phyloP scores from a whole-genome alignment of 176 grass and related monocot genomes.

The Neostapfia colusana region DNA sequence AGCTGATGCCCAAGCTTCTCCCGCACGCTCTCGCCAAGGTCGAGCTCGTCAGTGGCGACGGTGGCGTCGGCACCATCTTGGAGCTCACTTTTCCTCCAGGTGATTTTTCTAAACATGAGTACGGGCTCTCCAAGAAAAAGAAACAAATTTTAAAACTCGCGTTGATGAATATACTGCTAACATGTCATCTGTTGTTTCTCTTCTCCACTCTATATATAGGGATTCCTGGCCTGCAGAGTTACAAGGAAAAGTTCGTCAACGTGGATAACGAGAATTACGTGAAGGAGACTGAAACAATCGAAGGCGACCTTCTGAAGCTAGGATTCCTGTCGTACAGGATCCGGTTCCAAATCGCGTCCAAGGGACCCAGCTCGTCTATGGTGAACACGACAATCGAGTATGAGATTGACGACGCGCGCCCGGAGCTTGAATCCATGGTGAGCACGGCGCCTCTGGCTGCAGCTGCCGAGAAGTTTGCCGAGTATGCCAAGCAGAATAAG shows the following conservation, averaged over 20 bases:
- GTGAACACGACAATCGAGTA: slow-evolving; percentile 32
- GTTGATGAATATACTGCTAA: background rate
- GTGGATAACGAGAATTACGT: slow-evolving; percentile 10
- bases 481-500: slow-evolving; percentile 29
- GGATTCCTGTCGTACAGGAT: slow-evolving; percentile 35
- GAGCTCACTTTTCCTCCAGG: slow-evolving; percentile 47
- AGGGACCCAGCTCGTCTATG: slow-evolving; percentile 3
- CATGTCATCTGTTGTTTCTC: background rate
- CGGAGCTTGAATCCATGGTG: slow-evolving; percentile 16
- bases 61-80: slow-evolving; percentile 32
- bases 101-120: background rate
- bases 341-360: slow-evolving; percentile 14
- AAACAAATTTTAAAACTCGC: no score
- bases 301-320: background rate
- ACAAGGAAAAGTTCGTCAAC: slow-evolving; percentile 3
- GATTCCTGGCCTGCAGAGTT: slow-evolving; percentile 24
- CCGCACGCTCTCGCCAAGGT: background rate
- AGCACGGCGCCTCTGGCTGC: slow-evolving; percentile 24
- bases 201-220: slow-evolving; percentile 9
- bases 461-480: background rate
- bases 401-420: slow-evolving; percentile 12
- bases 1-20: slow-evolving; percentile 13
- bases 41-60: slow-evolving; percentile 22
- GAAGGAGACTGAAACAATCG: background rate
- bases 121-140: no score